A percentile compares a stretch with the other conserved stretches of the same genome.
phyloP scores from a whole-genome alignment of 1,139 yeast genomes.

The Kodamaea suecica region DNA sequence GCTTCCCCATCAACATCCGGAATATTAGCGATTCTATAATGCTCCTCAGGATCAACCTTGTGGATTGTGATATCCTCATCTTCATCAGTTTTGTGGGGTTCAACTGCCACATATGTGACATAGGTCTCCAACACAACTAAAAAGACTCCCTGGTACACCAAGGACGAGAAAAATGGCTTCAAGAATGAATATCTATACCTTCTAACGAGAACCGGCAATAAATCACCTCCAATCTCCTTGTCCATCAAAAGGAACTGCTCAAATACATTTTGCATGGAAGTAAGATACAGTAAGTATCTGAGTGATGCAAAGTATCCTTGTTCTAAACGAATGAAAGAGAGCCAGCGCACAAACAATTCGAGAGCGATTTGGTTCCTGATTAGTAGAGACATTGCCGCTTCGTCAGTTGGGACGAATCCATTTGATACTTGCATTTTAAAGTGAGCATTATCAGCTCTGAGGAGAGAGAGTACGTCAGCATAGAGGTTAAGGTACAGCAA shows the following conservation, averaged over 20 bases:
- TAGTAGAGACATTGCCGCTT: slow-evolving; percentile 15
- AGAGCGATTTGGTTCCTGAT: slow-evolving; percentile 22
- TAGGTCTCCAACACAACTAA: slow-evolving; percentile 17
- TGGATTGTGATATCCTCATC: not conserved
- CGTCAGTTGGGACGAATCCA: slow-evolving; percentile 9
- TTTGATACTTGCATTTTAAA: slow-evolving; percentile 7
- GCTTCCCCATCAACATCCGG: not conserved
- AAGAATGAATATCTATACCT: slow-evolving; percentile 16
- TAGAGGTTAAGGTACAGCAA: slow-evolving; percentile 21
- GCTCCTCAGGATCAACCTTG: not conserved
- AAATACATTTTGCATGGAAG: slow-evolving; percentile 25
- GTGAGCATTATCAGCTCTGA: slow-evolving; percentile 6
- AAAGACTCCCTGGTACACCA: slow-evolving; percentile 25
- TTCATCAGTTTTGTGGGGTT: too few species aligned
- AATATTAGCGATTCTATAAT: too few species aligned
- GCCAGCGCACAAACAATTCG: slow-evolving; percentile 27
- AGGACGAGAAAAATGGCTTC: slow-evolving; percentile 20
- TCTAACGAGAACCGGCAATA: slow-evolving; percentile 13
- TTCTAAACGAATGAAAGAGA: slow-evolving; percentile 32
- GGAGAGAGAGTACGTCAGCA: slow-evolving; percentile 15
- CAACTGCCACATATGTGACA: too few species aligned
- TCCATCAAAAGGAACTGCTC: slow-evolving; percentile 23
- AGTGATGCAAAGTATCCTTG: slow-evolving; percentile 32
- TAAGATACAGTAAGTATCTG: slow-evolving; percentile 28
- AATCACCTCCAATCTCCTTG: slow-evolving; percentile 13